Base-by-base conservation (phyloP, 148 eudicot genomes). In the Rhododendron ferrugineum region DNA sequence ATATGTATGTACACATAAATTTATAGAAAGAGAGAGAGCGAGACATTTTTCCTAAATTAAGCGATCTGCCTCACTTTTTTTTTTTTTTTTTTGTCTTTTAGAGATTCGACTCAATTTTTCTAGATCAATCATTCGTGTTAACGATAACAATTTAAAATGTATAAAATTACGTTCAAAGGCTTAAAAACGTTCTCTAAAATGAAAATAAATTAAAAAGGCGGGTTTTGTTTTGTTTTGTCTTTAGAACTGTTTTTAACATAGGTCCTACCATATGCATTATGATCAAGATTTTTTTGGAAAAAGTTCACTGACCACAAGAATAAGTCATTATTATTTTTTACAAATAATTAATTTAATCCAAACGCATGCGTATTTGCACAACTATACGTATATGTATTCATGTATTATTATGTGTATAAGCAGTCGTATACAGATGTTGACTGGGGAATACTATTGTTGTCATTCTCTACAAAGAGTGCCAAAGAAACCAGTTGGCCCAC, bases 401-500 rank as follows among this genome's bases (percentile, higher is more conserved):
- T 77, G 54, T 78, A 11, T 37, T 15, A 13, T 1, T 52, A 52
- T 52, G 28, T 18, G 22, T 11, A 26, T 46, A 47, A 22, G 47
- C 7, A 40, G 23, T 16, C 26, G n/a, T 75, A 32, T 23, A 44
- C 13, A 26, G 22, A 80, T 50, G 54, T 52, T 28, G 82, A 80
- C 62, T 15, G 64, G 64, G 68, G 56, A 52, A 32, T 32, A 56
- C 30, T 56, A 28, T 80, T 50, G 62, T 49, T 37, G 30, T 50
- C 56, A 22, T 23, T 15, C 6, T 60, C 10, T 60, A 37, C 18
- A 32, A 60, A 58, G 60, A n/a, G 11, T 26, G 26, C 26, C 26
- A 86, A 81, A 26, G 81, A 72, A 60, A 80, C 37, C 79, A 68
- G 84, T 68, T 32, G 87, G 85, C 89, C 85, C 68, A 30, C 40